Evolutionary conservation across 2,329 filamentous ascomycete genomes (phyloP), one percentile per base, ranked within the genome.

Genomic region (Bipolaris victoriae): DNA sequence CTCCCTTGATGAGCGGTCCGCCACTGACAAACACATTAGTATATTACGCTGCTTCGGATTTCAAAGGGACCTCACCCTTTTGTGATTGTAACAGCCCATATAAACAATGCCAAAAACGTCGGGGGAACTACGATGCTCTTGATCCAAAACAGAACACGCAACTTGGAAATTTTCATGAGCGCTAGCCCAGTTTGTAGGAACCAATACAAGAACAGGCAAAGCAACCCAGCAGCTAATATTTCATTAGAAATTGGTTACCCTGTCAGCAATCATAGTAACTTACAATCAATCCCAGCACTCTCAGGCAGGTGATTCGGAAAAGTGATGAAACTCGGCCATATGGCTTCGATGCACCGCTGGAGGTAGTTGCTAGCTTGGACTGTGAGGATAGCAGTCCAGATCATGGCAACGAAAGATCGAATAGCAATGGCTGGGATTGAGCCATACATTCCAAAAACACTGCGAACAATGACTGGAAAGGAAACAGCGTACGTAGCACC

Each of bases 171-270:
- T 7, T 78, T 78, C 73, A 80, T 80, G 7, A 78, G 58, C 26
- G 75, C 72, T 6, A 82, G 70, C 1, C 71, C 70, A 7, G 79
- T 78, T 15, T 82, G 82, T 18, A 81, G 64, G 29, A 80, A 74
- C 77, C 82, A 84, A 67, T 84, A 84, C 40, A 84, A 67, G 50
- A 83, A 79, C 59, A 83, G 80, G 56, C 78, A 83, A 1, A 83
- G 74, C 29, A 84, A 71, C 24, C 81, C 77, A 18, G 78, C 76
- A 13, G 80, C 77, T 43, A 71, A 74, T 75, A 70, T 29, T 10
- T 29, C 24, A 11, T 4, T 29, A 54, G 51, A 15, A 2, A 37
- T 20, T 5, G 1, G 3, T 37, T 7, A 3, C 1, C 2, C 15
- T 16, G 9, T n/a, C 7, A 1, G n/a, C 0, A 16, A 20, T 20